Base-by-base conservation (phyloP, 306 rosid genomes). In the Castanospermum australe region DNA sequence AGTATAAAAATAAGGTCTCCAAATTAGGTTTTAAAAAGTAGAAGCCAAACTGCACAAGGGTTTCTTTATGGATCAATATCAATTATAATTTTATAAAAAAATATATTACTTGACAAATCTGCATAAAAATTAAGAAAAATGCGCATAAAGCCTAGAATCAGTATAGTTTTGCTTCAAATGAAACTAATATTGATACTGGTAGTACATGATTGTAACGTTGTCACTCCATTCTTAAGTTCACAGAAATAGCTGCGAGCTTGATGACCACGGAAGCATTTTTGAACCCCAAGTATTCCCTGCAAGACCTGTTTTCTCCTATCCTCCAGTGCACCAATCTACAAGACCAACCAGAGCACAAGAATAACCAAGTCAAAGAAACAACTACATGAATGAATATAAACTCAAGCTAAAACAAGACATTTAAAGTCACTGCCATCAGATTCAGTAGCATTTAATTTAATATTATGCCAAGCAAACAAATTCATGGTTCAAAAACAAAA, bases 251-350 rank as follows among this genome's bases (percentile, higher is more conserved):
- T 68, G 47, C 90, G 94, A 32, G 93, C 93, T 75, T 47, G 85
- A 82, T 69, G 76, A 77, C 96, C 96, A 73, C 98, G 99, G 72
- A 91, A 85, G 84, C 76, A 84, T 80, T 91, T 96, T 82, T 96
- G 99, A 68, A 96, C 73, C 79, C 81, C 80, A 17, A 90, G 21
- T 79, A 85, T 72, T 78, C 93, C 94, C 52, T 50, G 86, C 81
- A 93, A 67, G 82, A 90, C 71, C 69, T 84, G 87, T 30, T 77
- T 83, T 79, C 94, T 93, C 84, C 75, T 89, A 69, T 88, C 85
- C 88, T 90, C 98, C 97, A 96, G 83, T 35, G 73, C 78, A 82
- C 42, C 83, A 76, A 93, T 87, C 99, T 96, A 81, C 52, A 66
- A 80, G 81, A 84, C 39, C 76, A 90, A 69, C 39, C 77, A 38